Evolutionary conservation across 1,139 yeast species (phyloP).

Genomic region (Barnettozyma hawaiiensis): DNA sequence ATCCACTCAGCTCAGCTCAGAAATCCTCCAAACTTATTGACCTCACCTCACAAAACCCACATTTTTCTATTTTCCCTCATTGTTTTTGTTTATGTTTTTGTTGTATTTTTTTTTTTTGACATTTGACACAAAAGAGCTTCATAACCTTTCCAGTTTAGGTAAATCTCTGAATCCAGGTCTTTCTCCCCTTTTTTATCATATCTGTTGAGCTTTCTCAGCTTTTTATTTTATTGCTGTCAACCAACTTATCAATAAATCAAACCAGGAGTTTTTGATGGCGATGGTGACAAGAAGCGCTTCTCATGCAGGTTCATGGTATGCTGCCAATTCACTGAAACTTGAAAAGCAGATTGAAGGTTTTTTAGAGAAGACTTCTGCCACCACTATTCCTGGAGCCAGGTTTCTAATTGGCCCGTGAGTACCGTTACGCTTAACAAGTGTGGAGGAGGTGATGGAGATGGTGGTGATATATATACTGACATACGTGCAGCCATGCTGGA

Average conservation of each 20-base stretch:
- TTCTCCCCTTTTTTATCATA: no score
- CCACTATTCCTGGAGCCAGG: constrained; percentile 49
- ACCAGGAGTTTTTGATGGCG: no score
- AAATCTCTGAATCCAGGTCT: not conserved
- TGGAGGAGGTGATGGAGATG: no score
- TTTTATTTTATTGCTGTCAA: no score
- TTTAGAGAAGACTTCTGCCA: constrained; percentile 30
- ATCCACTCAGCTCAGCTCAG: not conserved
- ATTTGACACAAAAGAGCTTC: constrained; percentile 3
- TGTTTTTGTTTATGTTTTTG: no score
- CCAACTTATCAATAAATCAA: no score
- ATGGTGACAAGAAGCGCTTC: constrained; percentile 41
- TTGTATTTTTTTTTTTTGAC: no score
- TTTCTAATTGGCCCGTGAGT: constrained; percentile 41
- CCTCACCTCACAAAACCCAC: not conserved
- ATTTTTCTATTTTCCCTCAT: no score
- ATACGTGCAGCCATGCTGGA: constrained; percentile 75
- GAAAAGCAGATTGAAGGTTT: constrained; percentile 44
- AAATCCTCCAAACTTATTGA: no score
- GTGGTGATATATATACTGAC: no score
- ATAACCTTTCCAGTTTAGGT: not conserved
- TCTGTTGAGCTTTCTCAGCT: no score
- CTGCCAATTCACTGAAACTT: constrained; percentile 40
- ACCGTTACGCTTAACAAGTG: no score
- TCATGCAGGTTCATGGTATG: constrained; percentile 91